Evolutionary conservation across 1,284 basidiomycete genomes (phyloP).

Genomic region (Trichosporon coremiiforme): DNA sequence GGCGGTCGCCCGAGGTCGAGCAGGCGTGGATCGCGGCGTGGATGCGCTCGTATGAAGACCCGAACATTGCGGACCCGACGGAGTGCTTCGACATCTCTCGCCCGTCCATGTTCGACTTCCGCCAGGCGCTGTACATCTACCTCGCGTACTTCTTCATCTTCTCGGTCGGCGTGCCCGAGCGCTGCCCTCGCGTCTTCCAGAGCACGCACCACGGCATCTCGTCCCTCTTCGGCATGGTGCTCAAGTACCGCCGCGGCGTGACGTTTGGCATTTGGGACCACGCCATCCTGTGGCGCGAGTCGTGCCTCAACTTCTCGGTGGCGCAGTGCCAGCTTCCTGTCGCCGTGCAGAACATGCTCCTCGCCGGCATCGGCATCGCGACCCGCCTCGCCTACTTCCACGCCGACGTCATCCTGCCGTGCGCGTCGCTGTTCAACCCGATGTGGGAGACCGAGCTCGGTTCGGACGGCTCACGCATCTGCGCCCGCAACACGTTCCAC

Average conservation of each 20-base stretch:
- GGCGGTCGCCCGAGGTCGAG: slow-evolving; percentile 21
- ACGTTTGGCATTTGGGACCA: slow-evolving; percentile 30
- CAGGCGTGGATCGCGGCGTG: slow-evolving; percentile 25
- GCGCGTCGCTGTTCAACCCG: slow-evolving; percentile 29
- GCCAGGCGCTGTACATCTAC: slow-evolving; percentile 27
- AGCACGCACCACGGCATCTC: slow-evolving; percentile 26
- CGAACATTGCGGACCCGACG: slow-evolving; percentile 22
- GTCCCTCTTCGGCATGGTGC: slow-evolving; percentile 26
- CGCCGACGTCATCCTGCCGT: slow-evolving; percentile 27
- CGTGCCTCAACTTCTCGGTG: slow-evolving; percentile 27
- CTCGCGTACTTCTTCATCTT: slow-evolving; percentile 30
- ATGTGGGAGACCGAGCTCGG: slow-evolving; percentile 30
- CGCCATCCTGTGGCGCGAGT: slow-evolving; percentile 28
- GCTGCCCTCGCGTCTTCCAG: slow-evolving; percentile 27
- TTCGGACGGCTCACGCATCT: slow-evolving; percentile 22
- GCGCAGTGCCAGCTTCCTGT: slow-evolving; percentile 25
- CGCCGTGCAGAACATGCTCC: slow-evolving; percentile 26
- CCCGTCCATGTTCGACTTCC: slow-evolving; percentile 25
- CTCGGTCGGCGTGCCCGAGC: slow-evolving; percentile 23
- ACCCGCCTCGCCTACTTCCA: slow-evolving; percentile 27
- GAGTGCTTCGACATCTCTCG: slow-evolving; percentile 24
- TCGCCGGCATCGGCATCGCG: slow-evolving; percentile 24
- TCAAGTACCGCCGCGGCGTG: slow-evolving; percentile 27
- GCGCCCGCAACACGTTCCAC: slow-evolving; percentile 22
- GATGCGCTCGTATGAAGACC: slow-evolving; percentile 23